Base-by-base conservation (phyloP, 192 early-diverging fungal genomes). In the Mortierella claussenii region DNA sequence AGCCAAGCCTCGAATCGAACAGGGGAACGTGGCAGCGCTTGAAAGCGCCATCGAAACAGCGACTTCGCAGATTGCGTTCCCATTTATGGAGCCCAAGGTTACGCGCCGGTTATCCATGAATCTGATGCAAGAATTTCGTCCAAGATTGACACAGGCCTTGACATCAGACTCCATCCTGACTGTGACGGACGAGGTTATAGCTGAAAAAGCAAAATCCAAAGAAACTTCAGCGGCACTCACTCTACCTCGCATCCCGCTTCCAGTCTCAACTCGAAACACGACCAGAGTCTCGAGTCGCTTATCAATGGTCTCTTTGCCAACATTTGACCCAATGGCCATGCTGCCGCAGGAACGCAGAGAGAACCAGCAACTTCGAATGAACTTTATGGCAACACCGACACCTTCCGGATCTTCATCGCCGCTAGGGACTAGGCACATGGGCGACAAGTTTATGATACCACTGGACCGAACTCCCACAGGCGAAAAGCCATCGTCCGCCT, bases 71-170 rank as follows among this genome's bases (percentile, higher is more conserved):
- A 69, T 81, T 27, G 56, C 67, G 4, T 79, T 70, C 50, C 68
- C 68, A 17, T 81, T 81, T 51, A 78, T 81, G 68, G 80, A 81
- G 20, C 74, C 80, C 15, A 81, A 81, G 44, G 68, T 81, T 20
- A 75, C 79, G 45, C 78, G 85, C 9, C 49, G 85, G 2, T 66
- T 86, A 44, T 86, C 85, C 12, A 74, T 86, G 81, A 84, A 82
- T 47, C 54, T 85, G 43, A 87, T 87, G 86, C 74, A 79, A 45
- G 80, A 79, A 26, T 55, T 79, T 47, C 33, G 62, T 51, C 79
- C 73, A 27, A 71, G 53, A 45, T 28, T 61, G 21, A 33, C 58
- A 4, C 80, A 30, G 9, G 40, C 69, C 15, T 43, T 34, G 40
- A 51, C 81, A 1, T 74, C 70, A 12, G 76, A 79, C 13, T 66